Conservation (phyloP, 257 asterid genomes). For the Asclepias syriaca region DNA sequence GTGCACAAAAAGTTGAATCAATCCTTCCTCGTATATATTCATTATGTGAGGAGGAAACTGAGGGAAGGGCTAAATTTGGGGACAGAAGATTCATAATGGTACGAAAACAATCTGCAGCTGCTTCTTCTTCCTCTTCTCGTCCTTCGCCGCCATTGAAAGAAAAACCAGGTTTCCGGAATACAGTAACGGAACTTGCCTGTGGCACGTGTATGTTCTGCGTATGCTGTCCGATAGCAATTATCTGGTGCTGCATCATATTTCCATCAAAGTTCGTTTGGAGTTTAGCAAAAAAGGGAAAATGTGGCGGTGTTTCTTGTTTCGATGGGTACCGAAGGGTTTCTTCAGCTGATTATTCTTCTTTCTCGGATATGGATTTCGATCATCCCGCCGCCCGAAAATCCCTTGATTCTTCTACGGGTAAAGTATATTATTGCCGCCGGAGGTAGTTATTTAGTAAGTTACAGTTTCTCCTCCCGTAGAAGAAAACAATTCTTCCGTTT, state of each 20-base stretch:
- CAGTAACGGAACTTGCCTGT: slow-evolving; percentile 21
- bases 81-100: slow-evolving; percentile 1
- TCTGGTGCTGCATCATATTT: slow-evolving; percentile 19
- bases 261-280: slow-evolving; percentile 20
- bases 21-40: not conserved
- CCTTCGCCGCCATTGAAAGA: slow-evolving; percentile 1
- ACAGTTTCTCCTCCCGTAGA: not conserved
- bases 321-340: slow-evolving; percentile 5
- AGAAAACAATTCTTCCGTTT: not conserved
- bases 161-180: not conserved
- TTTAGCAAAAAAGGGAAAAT: slow-evolving; percentile 11
- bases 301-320: slow-evolving; percentile 4
- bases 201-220: slow-evolving; percentile 19
- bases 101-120: not conserved
- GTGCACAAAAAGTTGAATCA: not conserved
- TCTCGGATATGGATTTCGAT: slow-evolving; percentile 27
- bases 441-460: not conserved
- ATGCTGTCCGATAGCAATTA: slow-evolving; percentile 23
- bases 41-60: not conserved
- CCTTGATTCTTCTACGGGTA: not conserved
- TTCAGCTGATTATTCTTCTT: slow-evolving; percentile 16
- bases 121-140: not conserved
- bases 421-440: not conserved
- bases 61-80: not conserved
- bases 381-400: slow-evolving; percentile 1